phyloP scores from a whole-genome alignment of 2,329 filamentous ascomycete species.

The Stromatinia cepivora region DNA sequence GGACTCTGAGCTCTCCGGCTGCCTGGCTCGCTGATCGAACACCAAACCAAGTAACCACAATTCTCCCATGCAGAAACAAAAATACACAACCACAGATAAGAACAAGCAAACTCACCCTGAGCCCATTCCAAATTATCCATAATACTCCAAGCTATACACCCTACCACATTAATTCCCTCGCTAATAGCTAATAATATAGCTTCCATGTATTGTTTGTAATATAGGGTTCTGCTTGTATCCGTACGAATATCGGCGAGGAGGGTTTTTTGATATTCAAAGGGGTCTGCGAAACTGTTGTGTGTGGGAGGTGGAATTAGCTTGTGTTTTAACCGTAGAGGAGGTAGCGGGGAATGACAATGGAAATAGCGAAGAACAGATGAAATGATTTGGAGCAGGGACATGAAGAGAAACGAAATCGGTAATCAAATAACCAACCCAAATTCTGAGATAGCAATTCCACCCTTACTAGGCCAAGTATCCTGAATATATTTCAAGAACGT shows the following conservation, averaged over 20 bases:
- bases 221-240: constrained; percentile 75
- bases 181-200: constrained; percentile 68
- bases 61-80: not conserved
- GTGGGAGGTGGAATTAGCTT: too few species aligned
- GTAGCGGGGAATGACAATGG: not conserved
- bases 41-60: too few species aligned
- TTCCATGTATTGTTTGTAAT: constrained; percentile 74
- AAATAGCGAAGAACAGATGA: not conserved
- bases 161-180: constrained; percentile 75
- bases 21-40: too few species aligned
- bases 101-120: constrained; percentile 7
- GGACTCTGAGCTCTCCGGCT: too few species aligned
- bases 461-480: constrained; percentile 33
- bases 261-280: constrained; percentile 33
- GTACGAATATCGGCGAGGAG: constrained; percentile 55
- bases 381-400: not conserved
- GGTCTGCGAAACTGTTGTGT: constrained; percentile 28
- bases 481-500: constrained; percentile 35
- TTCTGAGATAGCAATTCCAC: constrained; percentile 34
- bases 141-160: constrained; percentile 84
- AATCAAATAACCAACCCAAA: constrained; percentile 30
- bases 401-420: not conserved
- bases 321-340: not conserved
- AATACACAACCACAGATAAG: too few species aligned
- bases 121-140: constrained; percentile 61